Evolutionary conservation across 2,329 filamentous ascomycete genomes (phyloP).

Genomic region (Juglanconis sp.): DNA sequence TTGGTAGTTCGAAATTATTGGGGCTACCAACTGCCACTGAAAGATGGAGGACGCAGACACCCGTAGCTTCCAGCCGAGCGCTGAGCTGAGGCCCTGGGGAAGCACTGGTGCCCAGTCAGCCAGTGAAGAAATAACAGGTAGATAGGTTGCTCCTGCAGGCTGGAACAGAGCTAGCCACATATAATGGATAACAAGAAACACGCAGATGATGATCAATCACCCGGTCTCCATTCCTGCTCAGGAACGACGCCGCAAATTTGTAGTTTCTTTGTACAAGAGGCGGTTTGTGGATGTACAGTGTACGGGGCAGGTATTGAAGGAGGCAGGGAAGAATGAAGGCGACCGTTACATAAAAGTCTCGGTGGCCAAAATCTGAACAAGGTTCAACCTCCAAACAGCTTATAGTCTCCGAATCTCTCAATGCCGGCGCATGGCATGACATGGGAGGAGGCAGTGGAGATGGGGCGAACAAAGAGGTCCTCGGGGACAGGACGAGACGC

Average conservation of each 20-base stretch:
- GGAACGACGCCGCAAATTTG: background rate
- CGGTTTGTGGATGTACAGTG: background rate
- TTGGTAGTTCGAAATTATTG: background rate
- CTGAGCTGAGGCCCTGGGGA: background rate
- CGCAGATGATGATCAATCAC: constrained; percentile 12
- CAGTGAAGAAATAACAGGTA: background rate
- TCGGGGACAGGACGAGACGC: background rate
- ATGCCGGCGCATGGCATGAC: constrained; percentile 12
- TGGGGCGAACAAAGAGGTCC: constrained; percentile 4
- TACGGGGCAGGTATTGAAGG: background rate
- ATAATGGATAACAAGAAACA: background rate
- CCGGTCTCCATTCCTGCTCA: constrained; percentile 1
- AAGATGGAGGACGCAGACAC: background rate
- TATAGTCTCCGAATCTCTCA: background rate
- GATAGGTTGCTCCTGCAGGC: constrained; percentile 5
- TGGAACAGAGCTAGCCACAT: constrained; percentile 6
- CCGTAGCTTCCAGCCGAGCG: background rate
- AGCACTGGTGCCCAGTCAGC: background rate
- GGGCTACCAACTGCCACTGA: background rate
- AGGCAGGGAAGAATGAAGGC: constrained; percentile 12
- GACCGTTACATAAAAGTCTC: constrained; percentile 9
- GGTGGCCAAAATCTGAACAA: constrained; percentile 15
- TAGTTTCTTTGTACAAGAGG: background rate
- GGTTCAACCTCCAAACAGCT: constrained; percentile 10
- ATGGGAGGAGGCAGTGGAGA: constrained; percentile 15